A percentile compares a stretch with the other conserved stretches of the same genome.
Conservation (phyloP, 805 yeast species). For the Suhomyces sp. region DNA sequence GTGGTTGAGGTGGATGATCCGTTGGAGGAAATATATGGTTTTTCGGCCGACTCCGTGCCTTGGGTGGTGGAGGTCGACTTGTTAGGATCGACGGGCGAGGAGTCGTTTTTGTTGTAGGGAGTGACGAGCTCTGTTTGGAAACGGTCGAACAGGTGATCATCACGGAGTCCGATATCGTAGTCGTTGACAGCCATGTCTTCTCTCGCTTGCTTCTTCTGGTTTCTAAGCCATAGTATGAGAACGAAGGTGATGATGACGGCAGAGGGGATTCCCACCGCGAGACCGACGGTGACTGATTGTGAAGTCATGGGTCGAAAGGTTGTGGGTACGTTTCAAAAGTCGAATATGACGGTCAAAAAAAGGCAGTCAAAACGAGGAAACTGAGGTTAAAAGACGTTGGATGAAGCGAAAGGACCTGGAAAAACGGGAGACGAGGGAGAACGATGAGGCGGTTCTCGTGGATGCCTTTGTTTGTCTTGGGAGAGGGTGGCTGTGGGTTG, state of each 20-base stretch:
- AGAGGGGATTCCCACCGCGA: constrained; percentile 43
- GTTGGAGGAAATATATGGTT: constrained; percentile 9
- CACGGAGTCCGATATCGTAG: constrained; percentile 37
- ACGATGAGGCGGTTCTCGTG: too few relatives aligned
- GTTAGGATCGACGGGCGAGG: constrained; percentile 10
- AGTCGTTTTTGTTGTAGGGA: constrained; percentile 10
- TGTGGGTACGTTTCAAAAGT: too few relatives aligned
- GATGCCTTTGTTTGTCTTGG: too few relatives aligned
- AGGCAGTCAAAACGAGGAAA: too few relatives aligned
- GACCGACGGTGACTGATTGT: constrained; percentile 36
- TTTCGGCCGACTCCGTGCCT: constrained; percentile 8
- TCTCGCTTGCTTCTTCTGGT: constrained; percentile 27
- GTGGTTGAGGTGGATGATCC: constrained; percentile 10
- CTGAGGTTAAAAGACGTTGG: too few relatives aligned
- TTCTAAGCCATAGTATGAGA: constrained; percentile 27
- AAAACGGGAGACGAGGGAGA: too few relatives aligned
- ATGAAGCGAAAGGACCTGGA: too few relatives aligned
- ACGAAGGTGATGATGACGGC: constrained; percentile 26
- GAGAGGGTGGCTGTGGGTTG: too few relatives aligned
- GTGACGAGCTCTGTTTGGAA: constrained; percentile 39
- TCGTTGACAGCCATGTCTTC: constrained; percentile 32
- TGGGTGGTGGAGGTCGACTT: constrained; percentile 9
- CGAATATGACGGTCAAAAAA: too few relatives aligned
- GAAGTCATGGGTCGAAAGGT: neutral
- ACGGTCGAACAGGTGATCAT: constrained; percentile 34